Conservation (phyloP, 805 yeast genomes). For the Candida corydali region DNA sequence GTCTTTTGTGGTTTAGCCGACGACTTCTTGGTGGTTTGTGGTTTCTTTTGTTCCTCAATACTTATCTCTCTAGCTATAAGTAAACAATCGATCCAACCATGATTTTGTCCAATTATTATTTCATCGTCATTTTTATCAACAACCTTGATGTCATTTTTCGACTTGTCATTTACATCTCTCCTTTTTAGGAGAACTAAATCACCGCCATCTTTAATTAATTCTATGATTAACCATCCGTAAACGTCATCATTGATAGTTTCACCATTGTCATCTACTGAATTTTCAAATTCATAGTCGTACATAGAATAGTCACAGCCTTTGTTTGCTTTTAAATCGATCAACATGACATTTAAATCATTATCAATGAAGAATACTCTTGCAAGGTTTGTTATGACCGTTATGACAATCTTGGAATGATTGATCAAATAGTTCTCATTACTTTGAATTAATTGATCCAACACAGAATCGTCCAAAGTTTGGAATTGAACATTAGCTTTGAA, state of each 20-base stretch:
- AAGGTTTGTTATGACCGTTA: conserved; percentile 35
- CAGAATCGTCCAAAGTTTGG: conserved; percentile 24
- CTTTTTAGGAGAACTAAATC: conserved; percentile 51
- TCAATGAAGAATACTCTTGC: conserved; percentile 41
- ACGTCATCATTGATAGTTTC: conserved; percentile 36
- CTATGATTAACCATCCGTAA: conserved; percentile 63
- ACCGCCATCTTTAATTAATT: conserved; percentile 50
- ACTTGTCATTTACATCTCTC: conserved; percentile 33
- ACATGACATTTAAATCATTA: conserved; percentile 26
- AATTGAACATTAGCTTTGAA: conserved; percentile 13
- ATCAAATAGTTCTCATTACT: conserved; percentile 18
- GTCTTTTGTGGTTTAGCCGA: not conserved
- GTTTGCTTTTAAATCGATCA: conserved; percentile 40
- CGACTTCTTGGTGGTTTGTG: conserved; percentile 12
- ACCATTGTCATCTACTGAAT: conserved; percentile 19
- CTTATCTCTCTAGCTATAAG: conserved; percentile 57
- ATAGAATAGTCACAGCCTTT: conserved; percentile 55
- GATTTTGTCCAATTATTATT: conserved; percentile 42
- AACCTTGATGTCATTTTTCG: conserved; percentile 18
- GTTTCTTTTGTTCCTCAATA: conserved; percentile 5
- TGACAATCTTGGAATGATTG: conserved; percentile 24
- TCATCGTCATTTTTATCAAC: conserved; percentile 27
- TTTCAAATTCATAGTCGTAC: conserved; percentile 75
- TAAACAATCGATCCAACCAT: conserved; percentile 69
- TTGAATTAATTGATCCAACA: conserved; percentile 29